These are phyloP conservation scores for Evansstolkia leycettana DNA, from an alignment of 495 filamentous ascomycete species.

Conservation along the genomic window DNA sequence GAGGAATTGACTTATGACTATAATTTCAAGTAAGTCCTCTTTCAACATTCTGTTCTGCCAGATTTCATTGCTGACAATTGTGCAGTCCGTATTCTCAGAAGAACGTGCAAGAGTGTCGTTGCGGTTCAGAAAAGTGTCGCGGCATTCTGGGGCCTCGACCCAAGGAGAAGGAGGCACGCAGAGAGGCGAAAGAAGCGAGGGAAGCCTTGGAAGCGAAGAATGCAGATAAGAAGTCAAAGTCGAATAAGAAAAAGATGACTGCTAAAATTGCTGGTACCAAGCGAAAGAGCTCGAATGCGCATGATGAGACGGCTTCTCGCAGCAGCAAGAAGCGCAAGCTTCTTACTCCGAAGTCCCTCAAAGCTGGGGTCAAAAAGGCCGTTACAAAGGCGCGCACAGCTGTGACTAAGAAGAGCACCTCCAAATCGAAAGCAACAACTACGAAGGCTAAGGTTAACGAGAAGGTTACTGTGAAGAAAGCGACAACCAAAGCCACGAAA, in stretches of 20 bases:
- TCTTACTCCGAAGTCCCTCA: slow-evolving; percentile 20
- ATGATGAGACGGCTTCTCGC: slow-evolving; percentile 10
- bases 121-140: slow-evolving; percentile 63
- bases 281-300: slow-evolving; percentile 14
- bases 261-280: slow-evolving; percentile 17
- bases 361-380: slow-evolving; percentile 25
- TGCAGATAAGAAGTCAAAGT: slow-evolving; percentile 18
- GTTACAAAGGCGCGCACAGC: slow-evolving; percentile 13
- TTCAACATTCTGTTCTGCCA: slow-evolving; percentile 4
- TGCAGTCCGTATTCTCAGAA: slow-evolving; percentile 58
- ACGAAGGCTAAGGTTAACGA: slow-evolving; percentile 11
- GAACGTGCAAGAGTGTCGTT: slow-evolving; percentile 74
- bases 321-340: slow-evolving; percentile 26
- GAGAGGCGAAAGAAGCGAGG: slow-evolving; percentile 21
- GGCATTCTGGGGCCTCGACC: slow-evolving; percentile 67
- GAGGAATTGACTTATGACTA: slow-evolving; percentile 99
- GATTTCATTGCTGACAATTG: not conserved
- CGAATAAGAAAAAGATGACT: slow-evolving; percentile 24
- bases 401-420: slow-evolving; percentile 6
- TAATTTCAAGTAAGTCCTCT: slow-evolving; percentile 66
- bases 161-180: slow-evolving; percentile 37
- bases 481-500: slow-evolving; percentile 9
- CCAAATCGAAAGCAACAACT: slow-evolving; percentile 5
- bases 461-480: slow-evolving; percentile 16
- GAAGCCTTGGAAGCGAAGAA: slow-evolving; percentile 23